Base-by-base conservation (phyloP, 495 filamentous ascomycete species). In the Hyaloscypha variabilis region DNA sequence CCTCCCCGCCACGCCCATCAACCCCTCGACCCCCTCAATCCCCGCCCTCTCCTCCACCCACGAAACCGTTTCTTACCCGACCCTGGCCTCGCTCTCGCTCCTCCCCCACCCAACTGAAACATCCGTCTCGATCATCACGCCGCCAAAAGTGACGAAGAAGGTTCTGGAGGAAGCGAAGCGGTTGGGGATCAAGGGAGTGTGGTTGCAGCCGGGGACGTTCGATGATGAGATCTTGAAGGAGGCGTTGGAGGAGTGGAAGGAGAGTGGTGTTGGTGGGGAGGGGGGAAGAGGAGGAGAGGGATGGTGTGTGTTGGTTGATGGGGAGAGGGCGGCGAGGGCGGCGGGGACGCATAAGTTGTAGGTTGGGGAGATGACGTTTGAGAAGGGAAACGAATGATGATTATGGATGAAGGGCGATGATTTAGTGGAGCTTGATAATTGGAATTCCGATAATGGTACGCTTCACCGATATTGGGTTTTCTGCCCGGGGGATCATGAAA, bases 271-370 rank as follows among this genome's bases (percentile, higher is more conserved):
- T 68, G 92, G 90, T 5, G 85, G 85, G 23, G 84, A 87, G 6
- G 90, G 86, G 3, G 90, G 91, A 10, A 64, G 65, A 30, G 90
- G 85, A 25, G 77, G 81, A 42, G 91, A 96, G 77, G 94, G 93
- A 3, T 96, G 91, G 90, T 97, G 94, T 77, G 91, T 98, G 36
- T 76, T 97, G 60, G 93, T 97, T 14, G 91, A 97, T 81, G 94
- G 94, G 1, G 93, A 96, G 69, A 78, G 79, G 65, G 90, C 85
- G 55, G 70, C 94, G 72, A 79, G 82, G 64, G 78, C 77, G 36
- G 90, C 88, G 36, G 88, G 62, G 52, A 66, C 50, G 55, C 29
- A 42, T 23, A 65, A 67, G 42, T 21, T 67, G 21, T 70, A 46
- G 19, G 10, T 2, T 17, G 6, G 3, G 4, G 10, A 4, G 39